Evolutionary conservation across 192 early-diverging fungal species (phyloP), one percentile per base, ranked within the genome.

Genomic region (Backusella tuberculispora): DNA sequence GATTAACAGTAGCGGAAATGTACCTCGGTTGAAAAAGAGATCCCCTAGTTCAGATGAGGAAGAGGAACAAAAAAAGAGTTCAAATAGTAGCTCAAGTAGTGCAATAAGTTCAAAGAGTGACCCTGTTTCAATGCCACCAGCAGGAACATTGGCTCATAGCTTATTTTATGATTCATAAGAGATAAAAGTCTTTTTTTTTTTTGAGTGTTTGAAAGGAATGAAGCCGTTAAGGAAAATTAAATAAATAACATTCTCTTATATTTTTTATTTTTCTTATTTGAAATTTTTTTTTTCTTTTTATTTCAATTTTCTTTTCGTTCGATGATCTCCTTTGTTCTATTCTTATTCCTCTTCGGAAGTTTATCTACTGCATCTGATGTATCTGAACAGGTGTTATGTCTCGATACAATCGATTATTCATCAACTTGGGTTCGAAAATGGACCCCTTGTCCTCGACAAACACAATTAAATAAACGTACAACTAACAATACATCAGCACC

Each of bases 121-220:
- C 9, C 53, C 53, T 60, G 53, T 60, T 60, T 60, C 53, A 12
- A 60, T 60, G 53, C 53, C 53, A 13, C 53, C 53, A 60, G 21
- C 53, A 26, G 53, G 53, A 60, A 60, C 53, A 60, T 60, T 60
- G 26, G 53, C 21, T 26, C 53, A 60, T 60, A 60, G 53, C 21
- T 60, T 60, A 60, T 60, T 60, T 60, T 60, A 60, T n/a, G 26
- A 60, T 60, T 60, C 21, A 60, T 60, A 60, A 60, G 26, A n/a
- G 26, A 12, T 15, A n/a, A 15, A 53, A 21, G 19, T 0, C 21
- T 19, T 60, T 26, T 19, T 50, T 26, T 4, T 60, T n/a, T 19
- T 60, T 26, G 53, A 60, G 53, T 4, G 19, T 17, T 53, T 53
- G 50, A 53, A 53, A 9, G 50, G 53, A 60, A 60, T 60, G 24